phyloP scores from a whole-genome alignment of 345 rosid genomes.

The Ricinus communis region DNA sequence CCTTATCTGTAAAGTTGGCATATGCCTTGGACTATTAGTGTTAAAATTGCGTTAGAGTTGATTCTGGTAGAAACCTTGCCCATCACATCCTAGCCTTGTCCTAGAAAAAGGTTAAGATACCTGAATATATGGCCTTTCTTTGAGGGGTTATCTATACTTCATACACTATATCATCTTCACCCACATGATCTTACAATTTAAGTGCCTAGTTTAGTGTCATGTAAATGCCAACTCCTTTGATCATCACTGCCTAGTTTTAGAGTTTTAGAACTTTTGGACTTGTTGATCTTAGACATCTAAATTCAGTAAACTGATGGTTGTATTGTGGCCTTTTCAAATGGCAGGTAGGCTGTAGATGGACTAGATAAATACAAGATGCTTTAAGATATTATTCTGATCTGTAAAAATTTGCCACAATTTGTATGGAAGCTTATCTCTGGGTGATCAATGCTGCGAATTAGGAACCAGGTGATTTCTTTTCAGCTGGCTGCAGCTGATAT shows the following conservation, averaged over 20 bases:
- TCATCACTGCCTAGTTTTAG: neutral
- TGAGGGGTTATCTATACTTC: too few species aligned
- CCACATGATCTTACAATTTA: too few species aligned
- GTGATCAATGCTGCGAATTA: neutral
- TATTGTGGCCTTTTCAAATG: neutral
- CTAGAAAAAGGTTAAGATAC: too few species aligned
- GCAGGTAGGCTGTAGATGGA: conserved; percentile 1
- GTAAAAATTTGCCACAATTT: neutral
- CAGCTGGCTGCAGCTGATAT: neutral
- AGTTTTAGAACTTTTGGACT: neutral
- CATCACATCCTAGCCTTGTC: too few species aligned
- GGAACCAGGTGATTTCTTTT: neutral
- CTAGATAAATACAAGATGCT: neutral
- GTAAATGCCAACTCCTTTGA: too few species aligned
- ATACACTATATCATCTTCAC: too few species aligned
- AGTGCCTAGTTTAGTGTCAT: too few species aligned
- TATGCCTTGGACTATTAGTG: neutral
- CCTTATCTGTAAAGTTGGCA: too few species aligned
- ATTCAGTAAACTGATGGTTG: neutral
- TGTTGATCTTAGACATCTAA: neutral
- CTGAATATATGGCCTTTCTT: too few species aligned
- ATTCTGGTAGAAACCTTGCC: too few species aligned
- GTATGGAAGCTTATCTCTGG: neutral
- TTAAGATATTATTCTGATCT: neutral
- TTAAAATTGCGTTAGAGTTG: too few species aligned